Base-by-base conservation (phyloP, 495 filamentous ascomycete genomes). In the Penicillium pulvis region DNA sequence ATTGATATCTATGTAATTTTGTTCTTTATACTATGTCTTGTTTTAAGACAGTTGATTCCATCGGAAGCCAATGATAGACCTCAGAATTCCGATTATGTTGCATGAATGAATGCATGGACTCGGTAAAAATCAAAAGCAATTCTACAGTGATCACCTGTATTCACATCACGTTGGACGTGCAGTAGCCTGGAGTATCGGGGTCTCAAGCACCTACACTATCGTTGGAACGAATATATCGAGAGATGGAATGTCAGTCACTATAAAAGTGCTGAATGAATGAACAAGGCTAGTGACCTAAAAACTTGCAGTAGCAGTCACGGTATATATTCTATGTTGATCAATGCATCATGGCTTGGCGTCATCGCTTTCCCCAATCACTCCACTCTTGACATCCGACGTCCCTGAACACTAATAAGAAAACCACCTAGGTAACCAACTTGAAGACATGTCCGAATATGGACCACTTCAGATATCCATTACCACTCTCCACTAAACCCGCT, bases 401-500 rank as follows among this genome's bases (percentile, higher is more conserved):
- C 20, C 26, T 7, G 6, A 51, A 51, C 35, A 36, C 36, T 8
- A 4, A 7, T 0, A 3, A 28, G 6, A 7, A 17, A 41, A 41
- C 2, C 39, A 39, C 2, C 11, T 14, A 16, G 20, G 20, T 23
- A 12, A 36, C 9, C 17, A 41, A 41, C 11, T 41, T 16, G 14
- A 7, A n/a, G 39, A 51, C 23, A 60, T 56, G 58, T 51, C 45
- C 50, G 47, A 31, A 55, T 17, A 73, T 74, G 71, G 71, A 76
- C 14, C 31, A 52, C 8, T 54, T 58, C 19, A 47, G 58, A 33
- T 60, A 58, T 46, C 56, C 44, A 28, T 53, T 56, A 53, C 26
- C 63, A 20, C 39, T 41, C 39, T 41, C 39, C 39, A 12, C 39
- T 6, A 41, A 41, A 41, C 39, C 39, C 39, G n/a, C 52, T 41